Conservation (phyloP, 139 green algal genomes). For the Nannochloris sp. region DNA sequence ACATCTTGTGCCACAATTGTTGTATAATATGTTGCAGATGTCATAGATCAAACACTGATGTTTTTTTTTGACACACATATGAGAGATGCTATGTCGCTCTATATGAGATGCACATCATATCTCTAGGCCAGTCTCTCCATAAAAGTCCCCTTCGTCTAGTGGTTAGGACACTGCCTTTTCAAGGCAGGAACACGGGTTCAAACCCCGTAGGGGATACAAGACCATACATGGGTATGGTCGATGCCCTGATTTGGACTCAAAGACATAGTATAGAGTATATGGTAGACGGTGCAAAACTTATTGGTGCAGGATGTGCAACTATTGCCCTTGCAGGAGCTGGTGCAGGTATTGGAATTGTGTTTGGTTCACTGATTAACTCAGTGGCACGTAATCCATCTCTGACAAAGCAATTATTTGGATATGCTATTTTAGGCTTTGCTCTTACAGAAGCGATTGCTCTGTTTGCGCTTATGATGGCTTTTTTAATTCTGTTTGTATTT, state of each 20-base stretch:
- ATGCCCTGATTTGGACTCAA: neutral
- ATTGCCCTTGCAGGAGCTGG: constrained; percentile 62
- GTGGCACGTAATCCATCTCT: constrained; percentile 65
- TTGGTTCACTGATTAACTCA: constrained; percentile 67
- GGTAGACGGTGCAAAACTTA: constrained; percentile 56
- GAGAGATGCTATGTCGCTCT: constrained; percentile 8
- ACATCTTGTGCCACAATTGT: neutral
- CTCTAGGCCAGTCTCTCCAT: neutral
- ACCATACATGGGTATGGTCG: constrained; percentile 4
- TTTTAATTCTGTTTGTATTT: constrained; percentile 60
- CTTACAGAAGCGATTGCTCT: constrained; percentile 68
- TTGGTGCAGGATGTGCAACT: constrained; percentile 63
- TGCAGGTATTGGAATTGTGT: constrained; percentile 66
- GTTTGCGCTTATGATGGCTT: constrained; percentile 62
- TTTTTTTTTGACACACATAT: neutral
- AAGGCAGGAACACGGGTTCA: constrained; percentile 14
- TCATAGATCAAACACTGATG: neutral
- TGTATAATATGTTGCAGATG: neutral
- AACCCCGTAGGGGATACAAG: constrained; percentile 9
- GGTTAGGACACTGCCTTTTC: constrained; percentile 18
- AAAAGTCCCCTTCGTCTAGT: constrained; percentile 11
- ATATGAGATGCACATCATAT: constrained; percentile 13
- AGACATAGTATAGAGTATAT: constrained; percentile 14
- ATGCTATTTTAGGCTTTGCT: constrained; percentile 64
- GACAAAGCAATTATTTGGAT: constrained; percentile 52